phyloP scores from a whole-genome alignment of 225 moss, liverwort and hornwort species.

The Bryoerythrophyllum caledonicum region DNA sequence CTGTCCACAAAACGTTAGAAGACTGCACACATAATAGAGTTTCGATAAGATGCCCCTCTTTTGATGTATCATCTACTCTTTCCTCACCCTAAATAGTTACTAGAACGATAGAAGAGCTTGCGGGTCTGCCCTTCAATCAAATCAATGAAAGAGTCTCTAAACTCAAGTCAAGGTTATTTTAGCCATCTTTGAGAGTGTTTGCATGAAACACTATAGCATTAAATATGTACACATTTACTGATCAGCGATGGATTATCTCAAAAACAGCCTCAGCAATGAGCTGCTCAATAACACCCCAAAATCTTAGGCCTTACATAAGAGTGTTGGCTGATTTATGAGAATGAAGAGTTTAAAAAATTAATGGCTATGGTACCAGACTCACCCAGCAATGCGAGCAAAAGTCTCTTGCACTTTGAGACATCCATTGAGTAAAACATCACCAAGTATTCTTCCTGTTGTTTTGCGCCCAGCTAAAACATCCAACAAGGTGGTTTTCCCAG shows the following conservation, averaged over 20 bases:
- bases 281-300: slow-evolving; percentile 2
- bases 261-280: not conserved
- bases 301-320: not conserved
- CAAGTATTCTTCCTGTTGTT: slow-evolving; percentile 66
- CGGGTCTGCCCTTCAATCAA: no score
- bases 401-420: slow-evolving; percentile 66
- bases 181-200: no score
- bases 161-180: no score
- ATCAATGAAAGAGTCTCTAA: no score
- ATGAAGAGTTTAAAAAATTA: not conserved
- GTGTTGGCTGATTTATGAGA: no score
- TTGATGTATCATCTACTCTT: no score
- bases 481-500: slow-evolving; percentile 77
- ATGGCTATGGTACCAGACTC: slow-evolving; percentile 13
- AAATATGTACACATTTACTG: not conserved
- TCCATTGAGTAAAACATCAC: slow-evolving; percentile 74
- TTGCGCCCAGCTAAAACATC: slow-evolving; percentile 83
- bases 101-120: no score
- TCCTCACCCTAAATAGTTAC: no score
- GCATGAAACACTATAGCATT: no score
- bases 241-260: not conserved
- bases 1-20: slow-evolving; percentile 44
- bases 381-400: slow-evolving; percentile 80
- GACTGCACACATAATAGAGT: not conserved
- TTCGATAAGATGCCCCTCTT: no score